Base-by-base conservation (phyloP, 2,329 filamentous ascomycete species). In the Fusarium armeniacum region DNA sequence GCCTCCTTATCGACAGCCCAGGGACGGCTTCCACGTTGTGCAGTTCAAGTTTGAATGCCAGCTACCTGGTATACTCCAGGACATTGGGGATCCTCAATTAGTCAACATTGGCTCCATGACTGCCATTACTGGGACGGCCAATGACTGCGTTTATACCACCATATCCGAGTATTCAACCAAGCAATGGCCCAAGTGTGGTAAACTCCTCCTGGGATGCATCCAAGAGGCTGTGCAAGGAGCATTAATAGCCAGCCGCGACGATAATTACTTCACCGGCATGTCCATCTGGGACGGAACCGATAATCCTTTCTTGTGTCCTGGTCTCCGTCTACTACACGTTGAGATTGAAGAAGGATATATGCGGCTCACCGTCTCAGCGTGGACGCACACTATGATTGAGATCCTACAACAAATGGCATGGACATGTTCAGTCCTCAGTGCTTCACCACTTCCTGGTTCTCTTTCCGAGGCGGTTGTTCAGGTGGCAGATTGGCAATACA, bases 381-480 rank as follows among this genome's bases (percentile, higher is more conserved):
- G 78, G 78, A 75, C 76, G 0, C 76, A 77, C 32, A 77, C 75
- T 3, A 74, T 81, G 68, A 75, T 79, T 44, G 77, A 80, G 15
- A 73, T 80, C 3, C 73, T 80, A 4, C 78, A 80, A 46, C 78
- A 80, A 52, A 79, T 80, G 78, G 77, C 76, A 12, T 81, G 79
- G 79, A 76, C 74, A 2, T 80, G 78, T 28, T 78, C 78, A 2
- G 72, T 73, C 2, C 70, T 81, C 12, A 80, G 77, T 50, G 69
- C 78, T 2, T 80, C 79, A 2, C 79, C 79, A 1, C 77, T 80
- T 49, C 75, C 75, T 0, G 74, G 73, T 5, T 67, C 71, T 1
- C 44, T 78, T 0, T 78, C 77, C 0, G 78, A 80, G 52, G 76
- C 76, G 20, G 65, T 68, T 10, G 53, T 77, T 15, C 76, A 78